These are phyloP conservation scores for Penicillium concentricum DNA, from an alignment of 2,329 filamentous ascomycete species.

Conservation along the genomic window DNA sequence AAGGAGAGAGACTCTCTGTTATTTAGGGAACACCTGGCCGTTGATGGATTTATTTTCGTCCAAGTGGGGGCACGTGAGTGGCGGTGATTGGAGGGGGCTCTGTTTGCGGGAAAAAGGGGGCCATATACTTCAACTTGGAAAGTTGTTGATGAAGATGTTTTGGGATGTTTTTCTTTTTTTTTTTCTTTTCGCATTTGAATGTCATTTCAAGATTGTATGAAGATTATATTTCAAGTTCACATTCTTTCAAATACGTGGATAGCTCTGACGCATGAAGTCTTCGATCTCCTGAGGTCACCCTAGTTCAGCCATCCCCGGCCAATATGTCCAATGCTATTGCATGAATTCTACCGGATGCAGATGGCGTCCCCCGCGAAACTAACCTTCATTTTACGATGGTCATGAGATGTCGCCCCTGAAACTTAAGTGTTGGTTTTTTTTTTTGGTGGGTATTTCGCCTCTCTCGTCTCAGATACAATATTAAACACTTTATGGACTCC, in stretches of 20 bases:
- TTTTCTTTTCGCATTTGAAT: no score
- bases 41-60: conserved; percentile 30
- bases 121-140: not conserved
- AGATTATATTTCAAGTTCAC: not conserved
- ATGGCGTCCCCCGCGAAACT: conserved; percentile 16
- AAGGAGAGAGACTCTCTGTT: conserved; percentile 18
- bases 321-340: conserved; percentile 16
- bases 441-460: conserved; percentile 7
- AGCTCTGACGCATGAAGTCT: not conserved
- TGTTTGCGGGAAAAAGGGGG: conserved; percentile 29
- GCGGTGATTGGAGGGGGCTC: conserved; percentile 23
- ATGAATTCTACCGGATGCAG: conserved; percentile 12
- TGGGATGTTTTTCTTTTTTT: no score
- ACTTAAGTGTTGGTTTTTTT: not conserved
- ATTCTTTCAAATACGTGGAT: not conserved
- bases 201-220: not conserved
- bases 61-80: conserved; percentile 27
- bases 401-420: conserved; percentile 22
- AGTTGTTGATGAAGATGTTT: not conserved
- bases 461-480: conserved; percentile 8
- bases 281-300: conserved; percentile 5
- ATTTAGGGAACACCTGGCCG: conserved; percentile 33
- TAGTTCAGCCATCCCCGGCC: conserved; percentile 13
- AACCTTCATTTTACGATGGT: conserved; percentile 9
- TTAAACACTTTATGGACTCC: not conserved